A percentile compares a stretch with the other conserved stretches of the same genome.
Evolutionary conservation across 805 yeast genomes (phyloP).

Genomic region (Candida yuanshanica): DNA sequence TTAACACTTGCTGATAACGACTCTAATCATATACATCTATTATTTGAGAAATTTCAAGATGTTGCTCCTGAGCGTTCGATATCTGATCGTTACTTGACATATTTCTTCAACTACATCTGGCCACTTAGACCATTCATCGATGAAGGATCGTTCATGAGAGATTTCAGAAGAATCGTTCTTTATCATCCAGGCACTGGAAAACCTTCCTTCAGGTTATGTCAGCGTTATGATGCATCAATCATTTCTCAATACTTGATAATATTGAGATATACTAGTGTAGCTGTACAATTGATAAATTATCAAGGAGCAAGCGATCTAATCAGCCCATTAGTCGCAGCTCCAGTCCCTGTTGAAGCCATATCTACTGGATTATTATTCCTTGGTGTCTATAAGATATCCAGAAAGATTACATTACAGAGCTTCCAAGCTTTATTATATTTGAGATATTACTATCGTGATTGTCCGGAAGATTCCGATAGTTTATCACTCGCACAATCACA

Average conservation of each 20-base stretch:
- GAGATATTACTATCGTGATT: conserved; percentile 32
- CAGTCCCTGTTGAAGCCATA: conserved; percentile 32
- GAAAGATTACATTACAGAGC: conserved; percentile 31
- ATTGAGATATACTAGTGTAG: conserved; percentile 34
- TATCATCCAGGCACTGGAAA: conserved; percentile 26
- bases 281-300: conserved; percentile 22
- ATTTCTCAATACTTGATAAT: conserved; percentile 35
- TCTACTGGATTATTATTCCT: conserved; percentile 36
- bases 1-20: conserved; percentile 5
- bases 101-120: conserved; percentile 38
- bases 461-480: conserved; percentile 45
- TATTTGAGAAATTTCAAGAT: conserved; percentile 27
- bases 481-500: conserved; percentile 34
- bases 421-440: conserved; percentile 37
- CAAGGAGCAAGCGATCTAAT: conserved; percentile 17
- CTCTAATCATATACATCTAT: conserved; percentile 22
- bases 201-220: conserved; percentile 26
- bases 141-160: conserved; percentile 27
- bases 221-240: conserved; percentile 34
- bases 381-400: conserved; percentile 33
- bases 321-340: conserved; percentile 21
- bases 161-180: conserved; percentile 31
- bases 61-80: conserved; percentile 33
- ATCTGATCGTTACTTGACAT: conserved; percentile 33
- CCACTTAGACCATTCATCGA: conserved; percentile 43